Evolutionary conservation across 495 filamentous ascomycete species (phyloP), one percentile per base, ranked within the genome.

Genomic region (Astrocystis sublimbata): DNA sequence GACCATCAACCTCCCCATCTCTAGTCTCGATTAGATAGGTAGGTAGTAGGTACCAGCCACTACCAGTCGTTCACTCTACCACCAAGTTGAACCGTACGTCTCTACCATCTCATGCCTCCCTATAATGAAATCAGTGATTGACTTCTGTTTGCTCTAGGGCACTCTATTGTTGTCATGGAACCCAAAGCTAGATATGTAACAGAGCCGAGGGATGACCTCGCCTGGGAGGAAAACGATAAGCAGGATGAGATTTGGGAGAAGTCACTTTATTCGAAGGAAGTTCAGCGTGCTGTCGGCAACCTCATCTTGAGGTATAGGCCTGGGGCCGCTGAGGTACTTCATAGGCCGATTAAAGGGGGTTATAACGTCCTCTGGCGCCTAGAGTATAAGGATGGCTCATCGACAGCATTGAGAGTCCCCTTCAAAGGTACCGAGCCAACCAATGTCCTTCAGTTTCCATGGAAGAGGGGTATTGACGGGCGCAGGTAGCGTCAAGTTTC

Each of bases 191-290:
- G 58, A 54, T 51, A 26, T 36, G 1, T 60, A 8, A 35, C 47
- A 4, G 59, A 51, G 64, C 33, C n/a, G 4, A 61, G 54, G 40
- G 66, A 73, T 49, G 66, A 71, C 58, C 38, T 73, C 15, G 68
- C 69, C n/a, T 73, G 66, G 72, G 66, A 71, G 47, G 66, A 57
- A 60, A 63, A 64, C 42, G 70, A 74, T 26, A 58, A 68, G 28
- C 41, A 49, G 3, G 19, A 28, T 3, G 62, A 65, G 6, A 46
- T 42, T n/a, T 73, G 68, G 70, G 64, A 65, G 40, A 64, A 51
- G 35, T 65, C 68, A 33, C 38, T 66, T 9, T 41, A 33, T 3
- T 50, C 38, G 13, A 3, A 8, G 8, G 49, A 61, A 10, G 23
- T 51, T 31, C 60, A 61, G 21, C 56, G 60, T 24, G 51, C 42